phyloP scores from a whole-genome alignment of 2,329 filamentous ascomycete species.

The Fusarium redolens region DNA sequence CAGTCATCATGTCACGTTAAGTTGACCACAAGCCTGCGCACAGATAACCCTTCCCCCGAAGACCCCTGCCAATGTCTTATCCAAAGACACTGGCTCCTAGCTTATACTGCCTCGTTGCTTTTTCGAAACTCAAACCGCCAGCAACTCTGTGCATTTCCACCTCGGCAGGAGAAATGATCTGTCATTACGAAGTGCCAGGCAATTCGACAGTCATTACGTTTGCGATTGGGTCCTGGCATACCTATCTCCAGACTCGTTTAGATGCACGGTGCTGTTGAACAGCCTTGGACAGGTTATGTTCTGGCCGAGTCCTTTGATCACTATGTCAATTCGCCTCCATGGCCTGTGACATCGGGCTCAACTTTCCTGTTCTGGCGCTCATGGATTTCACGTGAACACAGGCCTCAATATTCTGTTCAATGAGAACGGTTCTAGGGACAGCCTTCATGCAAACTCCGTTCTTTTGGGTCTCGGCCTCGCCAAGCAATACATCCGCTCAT shows the following conservation, averaged over 20 bases:
- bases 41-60: conserved; percentile 3
- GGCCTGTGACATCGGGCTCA: background rate
- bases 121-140: conserved; percentile 9
- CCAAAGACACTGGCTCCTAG: conserved; percentile 31
- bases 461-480: conserved; percentile 24
- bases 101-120: conserved; percentile 33
- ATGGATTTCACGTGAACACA: conserved; percentile 7
- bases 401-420: conserved; percentile 16
- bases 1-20: conserved; percentile 12
- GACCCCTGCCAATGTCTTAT: conserved; percentile 12
- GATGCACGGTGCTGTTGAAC: background rate
- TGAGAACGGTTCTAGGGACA: conserved; percentile 1
- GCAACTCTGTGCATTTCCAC: conserved; percentile 11
- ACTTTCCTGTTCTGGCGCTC: conserved; percentile 5
- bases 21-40: conserved; percentile 4
- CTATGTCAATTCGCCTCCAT: background rate
- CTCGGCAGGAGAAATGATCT: conserved; percentile 6
- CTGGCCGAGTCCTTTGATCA: background rate
- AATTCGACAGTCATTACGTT: background rate
- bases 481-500: conserved; percentile 21
- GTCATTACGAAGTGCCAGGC: conserved; percentile 2
- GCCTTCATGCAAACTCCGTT: conserved; percentile 16
- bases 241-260: background rate
- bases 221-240: background rate
- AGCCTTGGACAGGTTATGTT: conserved; percentile 1